Percentiles rank a stretch among this genome's conserved stretches.
Conservation (phyloP, 495 filamentous ascomycete species). For the Corynascus novoguineensis region DNA sequence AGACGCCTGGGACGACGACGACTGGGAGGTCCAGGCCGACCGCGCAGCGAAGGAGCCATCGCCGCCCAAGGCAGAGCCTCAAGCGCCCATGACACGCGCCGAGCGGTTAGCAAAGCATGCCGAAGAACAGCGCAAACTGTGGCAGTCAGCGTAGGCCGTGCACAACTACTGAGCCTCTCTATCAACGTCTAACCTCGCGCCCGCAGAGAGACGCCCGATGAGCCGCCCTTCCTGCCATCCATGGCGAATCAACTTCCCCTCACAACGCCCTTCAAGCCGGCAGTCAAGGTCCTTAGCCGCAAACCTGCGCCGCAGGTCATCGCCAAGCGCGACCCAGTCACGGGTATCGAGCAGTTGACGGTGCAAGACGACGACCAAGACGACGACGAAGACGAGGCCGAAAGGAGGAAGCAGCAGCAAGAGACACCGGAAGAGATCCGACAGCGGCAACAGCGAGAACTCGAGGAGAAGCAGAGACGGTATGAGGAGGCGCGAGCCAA, state of each 20-base stretch:
- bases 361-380: conserved; percentile 61
- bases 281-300: conserved; percentile 76
- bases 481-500: conserved; percentile 81
- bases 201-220: conserved; percentile 45
- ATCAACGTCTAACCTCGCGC: conserved; percentile 1
- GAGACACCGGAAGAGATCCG: conserved; percentile 67
- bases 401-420: conserved; percentile 54
- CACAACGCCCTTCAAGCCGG: conserved; percentile 74
- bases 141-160: conserved; percentile 77
- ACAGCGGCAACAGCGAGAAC: conserved; percentile 64
- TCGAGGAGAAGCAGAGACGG: conserved; percentile 80
- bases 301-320: conserved; percentile 57
- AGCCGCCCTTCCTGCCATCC: conserved; percentile 69
- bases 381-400: conserved; percentile 64
- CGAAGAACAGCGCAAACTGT: conserved; percentile 76
- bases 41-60: conserved; percentile 40
- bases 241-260: conserved; percentile 60
- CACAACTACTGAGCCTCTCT: background rate
- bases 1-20: conserved; percentile 85
- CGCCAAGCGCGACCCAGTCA: conserved; percentile 43
- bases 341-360: conserved; percentile 51
- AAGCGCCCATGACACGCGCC: conserved; percentile 52
- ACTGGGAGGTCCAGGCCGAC: conserved; percentile 79
- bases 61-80: conserved; percentile 41
- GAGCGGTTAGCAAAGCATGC: conserved; percentile 75